Conservation (phyloP, 75 land plant species). For the Adiantum capillusveneris region DNA sequence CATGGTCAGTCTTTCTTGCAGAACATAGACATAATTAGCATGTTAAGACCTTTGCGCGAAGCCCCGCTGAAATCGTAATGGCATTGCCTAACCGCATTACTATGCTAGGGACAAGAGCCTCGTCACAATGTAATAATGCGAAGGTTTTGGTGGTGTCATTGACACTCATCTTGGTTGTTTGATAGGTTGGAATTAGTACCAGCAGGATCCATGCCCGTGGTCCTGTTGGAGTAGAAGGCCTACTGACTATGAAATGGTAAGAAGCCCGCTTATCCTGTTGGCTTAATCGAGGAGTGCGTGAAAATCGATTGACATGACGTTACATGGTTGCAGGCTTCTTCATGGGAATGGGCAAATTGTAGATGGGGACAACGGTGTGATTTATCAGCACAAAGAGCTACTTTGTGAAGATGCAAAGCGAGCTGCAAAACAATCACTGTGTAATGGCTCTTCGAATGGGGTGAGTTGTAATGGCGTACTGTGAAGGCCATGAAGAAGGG, state of each 20-base stretch:
- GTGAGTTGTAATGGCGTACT: too few species aligned
- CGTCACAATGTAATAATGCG: too few species aligned
- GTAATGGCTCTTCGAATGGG: too few species aligned
- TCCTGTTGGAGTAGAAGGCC: conserved; percentile 99
- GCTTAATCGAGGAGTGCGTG: too few species aligned
- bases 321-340: conserved; percentile 51
- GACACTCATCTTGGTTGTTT: neutral
- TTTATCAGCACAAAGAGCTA: conserved; percentile 63
- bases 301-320: too few species aligned
- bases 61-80: too few species aligned
- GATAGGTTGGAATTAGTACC: conserved; percentile 95
- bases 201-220: conserved; percentile 97
- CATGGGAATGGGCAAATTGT: conserved; percentile 88
- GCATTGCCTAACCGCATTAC: too few species aligned
- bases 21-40: too few species aligned
- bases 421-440: neutral
- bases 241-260: conserved; percentile 87
- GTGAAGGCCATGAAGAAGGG: too few species aligned
- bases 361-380: conserved; percentile 73
- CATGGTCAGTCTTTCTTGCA: too few species aligned
- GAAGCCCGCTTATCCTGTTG: neutral
- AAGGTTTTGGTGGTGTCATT: neutral
- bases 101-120: too few species aligned
- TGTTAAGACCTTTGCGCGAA: too few species aligned
- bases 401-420: neutral